Percentiles rank a stretch among this genome's conserved stretches.
These are phyloP conservation scores for Hypoxylon crocopeplum DNA, from an alignment of 495 filamentous ascomycete genomes.

Conservation along the genomic window DNA sequence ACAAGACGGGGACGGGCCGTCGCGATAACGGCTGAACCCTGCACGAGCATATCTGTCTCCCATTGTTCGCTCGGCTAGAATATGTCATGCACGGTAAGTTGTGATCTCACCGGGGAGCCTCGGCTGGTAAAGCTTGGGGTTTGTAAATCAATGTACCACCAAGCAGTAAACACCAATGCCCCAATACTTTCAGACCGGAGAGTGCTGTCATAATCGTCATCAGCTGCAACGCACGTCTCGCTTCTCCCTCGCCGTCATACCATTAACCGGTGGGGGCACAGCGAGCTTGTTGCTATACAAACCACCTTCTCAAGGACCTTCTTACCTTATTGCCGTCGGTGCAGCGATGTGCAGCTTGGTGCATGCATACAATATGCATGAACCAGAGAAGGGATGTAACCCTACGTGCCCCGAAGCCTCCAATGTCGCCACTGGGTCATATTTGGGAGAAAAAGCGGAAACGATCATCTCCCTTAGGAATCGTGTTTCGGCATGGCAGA, in stretches of 20 bases:
- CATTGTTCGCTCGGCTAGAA: not conserved
- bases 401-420: conserved; percentile 30
- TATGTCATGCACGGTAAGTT: not conserved
- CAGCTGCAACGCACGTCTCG: conserved; percentile 9
- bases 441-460: conserved; percentile 27
- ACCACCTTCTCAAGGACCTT: conserved; percentile 10
- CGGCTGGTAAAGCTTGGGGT: not conserved
- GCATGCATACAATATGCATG: conserved; percentile 38
- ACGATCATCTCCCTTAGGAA: conserved; percentile 26
- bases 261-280: conserved; percentile 34
- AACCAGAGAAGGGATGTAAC: conserved; percentile 34
- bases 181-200: not conserved
- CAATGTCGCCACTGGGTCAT: conserved; percentile 21
- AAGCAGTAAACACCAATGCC: not conserved
- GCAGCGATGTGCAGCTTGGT: conserved; percentile 27
- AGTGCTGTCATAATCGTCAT: conserved; percentile 14
- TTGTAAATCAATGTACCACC: not conserved
- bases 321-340: conserved; percentile 16
- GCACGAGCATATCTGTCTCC: not conserved
- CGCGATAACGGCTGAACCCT: not conserved
- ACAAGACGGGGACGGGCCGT: not conserved
- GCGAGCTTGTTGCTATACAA: conserved; percentile 16
- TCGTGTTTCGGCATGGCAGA: conserved; percentile 16
- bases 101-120: conserved; percentile 11
- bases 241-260: conserved; percentile 14